Evolutionary conservation across 768 basidiomycete species (phyloP), one percentile per base, ranked within the genome.

Genomic region (Termitomyces bulborhizus): DNA sequence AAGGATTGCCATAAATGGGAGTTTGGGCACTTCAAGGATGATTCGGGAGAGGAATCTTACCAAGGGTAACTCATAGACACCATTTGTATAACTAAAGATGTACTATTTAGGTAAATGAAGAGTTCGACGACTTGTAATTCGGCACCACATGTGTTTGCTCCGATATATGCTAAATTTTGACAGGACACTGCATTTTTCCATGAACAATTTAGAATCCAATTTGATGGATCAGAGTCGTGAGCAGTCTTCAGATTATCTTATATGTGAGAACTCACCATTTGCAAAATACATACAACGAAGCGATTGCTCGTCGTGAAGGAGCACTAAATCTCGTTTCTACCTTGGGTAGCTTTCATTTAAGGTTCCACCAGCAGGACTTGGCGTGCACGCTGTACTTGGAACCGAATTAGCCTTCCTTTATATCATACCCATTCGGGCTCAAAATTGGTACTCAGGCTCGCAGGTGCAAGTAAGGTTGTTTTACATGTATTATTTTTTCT

Each of bases 1-100:
- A 49, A 60, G 59, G 59, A 60, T 42, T 60, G 59, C 27, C 53
- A 45, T 27, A 60, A 60, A 26, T 60, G 59, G 59, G 59, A 60
- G 12, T 60, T 60, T 46, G 59, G 59, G 3, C 21, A 49, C 42
- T 60, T 47, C 29, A 57, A 60, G 29, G 53, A 55, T 16, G 36
- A 37, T 45, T 18, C 34, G 24, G 53, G n/a, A 27, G 44, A 46
- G 41, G 31, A 27, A 37, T 37, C 11, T 31, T 16, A 31, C 15
- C 7, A 32, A 51, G 15, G 40, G 40, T 42, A 12, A 18, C 32
- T 13, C 31, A 47, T 40, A 6, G 21, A 8, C 12, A 27, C n/a
- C 9, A 18, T 13, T 31, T 12, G 21, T 9, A 42, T 42, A 31
- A 21, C 29, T 18, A 7, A 43, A 18, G 21, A 39, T 47, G 34